Base-by-base conservation (phyloP, 1,284 basidiomycete species). In the Meripilus lineatus region DNA sequence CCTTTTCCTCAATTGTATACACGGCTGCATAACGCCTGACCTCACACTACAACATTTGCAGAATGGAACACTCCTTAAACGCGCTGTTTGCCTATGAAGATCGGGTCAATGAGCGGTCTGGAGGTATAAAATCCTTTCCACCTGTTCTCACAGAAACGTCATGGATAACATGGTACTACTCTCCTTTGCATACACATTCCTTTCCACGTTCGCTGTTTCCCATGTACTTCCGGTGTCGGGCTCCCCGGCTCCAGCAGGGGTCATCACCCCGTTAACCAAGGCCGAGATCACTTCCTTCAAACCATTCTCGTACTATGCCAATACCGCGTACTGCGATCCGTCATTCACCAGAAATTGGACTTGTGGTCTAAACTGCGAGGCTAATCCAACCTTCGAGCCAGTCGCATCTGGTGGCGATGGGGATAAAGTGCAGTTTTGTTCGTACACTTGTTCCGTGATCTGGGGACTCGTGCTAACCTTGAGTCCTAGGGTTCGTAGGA, bases 331-430 rank as follows among this genome's bases (percentile, higher is more conserved):
- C 56, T 85, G 82, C 50, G 5, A 56, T 3, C 61, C 77, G 0
- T 52, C 64, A 0, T 46, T 54, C 22, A 78, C 75, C 5, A 50
- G 69, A 20, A 58, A 66, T 7, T 85, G 82, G 81, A 61, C 58
- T 30, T 84, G 81, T 58, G 82, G 84, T 57, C 53, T 51, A 28
- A 53, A 50, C 25, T 85, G 82, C 53, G 43, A 70, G 23, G 73
- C 69, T 5, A 81, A 79, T 51, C 54, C 75, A 1, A 62, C 54
- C 3, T 84, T 84, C 55, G 38, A 69, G 21, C 75, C 79, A 0
- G 61, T 77, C 2, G 81, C 79, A 8, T 69, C 77, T 1, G 83
- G 82, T 26, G 82, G 81, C 2, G 71, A 84, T 52, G 79, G 79
- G 0, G 48, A 54, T n/a, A 39, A 33, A 5, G 58, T 69, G 2